Evolutionary conservation across 2,329 filamentous ascomycete genomes (phyloP).

Genomic region (Claviceps sp.): DNA sequence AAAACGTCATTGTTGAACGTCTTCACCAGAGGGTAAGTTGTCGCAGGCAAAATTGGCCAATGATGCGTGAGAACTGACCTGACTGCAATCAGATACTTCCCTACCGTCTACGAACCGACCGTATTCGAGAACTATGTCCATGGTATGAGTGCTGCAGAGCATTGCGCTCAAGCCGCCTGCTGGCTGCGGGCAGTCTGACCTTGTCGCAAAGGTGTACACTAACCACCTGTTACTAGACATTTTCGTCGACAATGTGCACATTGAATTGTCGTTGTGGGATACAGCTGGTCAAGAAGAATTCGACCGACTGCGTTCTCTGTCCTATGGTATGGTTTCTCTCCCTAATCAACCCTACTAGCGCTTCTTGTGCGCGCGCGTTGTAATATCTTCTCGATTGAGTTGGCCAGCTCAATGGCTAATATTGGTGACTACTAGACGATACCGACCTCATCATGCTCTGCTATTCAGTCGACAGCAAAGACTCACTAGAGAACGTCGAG

Average conservation of each 20-base stretch:
- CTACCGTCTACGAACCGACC: slow-evolving; percentile 94
- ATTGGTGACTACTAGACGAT: slow-evolving; percentile 39
- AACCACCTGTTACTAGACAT: slow-evolving; percentile 50
- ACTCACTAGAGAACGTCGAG: slow-evolving; percentile 95
- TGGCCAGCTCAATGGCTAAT: slow-evolving; percentile 4
- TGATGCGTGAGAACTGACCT: neutral
- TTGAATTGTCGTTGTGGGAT: slow-evolving; percentile 96
- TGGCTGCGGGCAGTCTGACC: neutral
- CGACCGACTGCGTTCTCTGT: slow-evolving; percentile 85
- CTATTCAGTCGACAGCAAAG: slow-evolving; percentile 91
- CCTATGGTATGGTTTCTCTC: slow-evolving; percentile 50
- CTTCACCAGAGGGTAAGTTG: slow-evolving; percentile 82
- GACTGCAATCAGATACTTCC: slow-evolving; percentile 61
- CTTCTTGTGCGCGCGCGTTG: neutral
- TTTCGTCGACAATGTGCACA: slow-evolving; percentile 93
- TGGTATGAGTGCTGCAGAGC: slow-evolving; percentile 40
- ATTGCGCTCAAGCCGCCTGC: neutral
- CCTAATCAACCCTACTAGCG: neutral
- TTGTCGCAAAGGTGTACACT: neutral
- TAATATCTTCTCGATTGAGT: too few species aligned
- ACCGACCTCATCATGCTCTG: slow-evolving; percentile 98
- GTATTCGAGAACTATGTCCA: slow-evolving; percentile 99
- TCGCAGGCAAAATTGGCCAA: neutral
- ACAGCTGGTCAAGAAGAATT: slow-evolving; percentile 99
- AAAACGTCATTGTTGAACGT: slow-evolving; percentile 97